Base-by-base conservation (phyloP, 2,329 filamentous ascomycete species). In the Fulvia fulva region DNA sequence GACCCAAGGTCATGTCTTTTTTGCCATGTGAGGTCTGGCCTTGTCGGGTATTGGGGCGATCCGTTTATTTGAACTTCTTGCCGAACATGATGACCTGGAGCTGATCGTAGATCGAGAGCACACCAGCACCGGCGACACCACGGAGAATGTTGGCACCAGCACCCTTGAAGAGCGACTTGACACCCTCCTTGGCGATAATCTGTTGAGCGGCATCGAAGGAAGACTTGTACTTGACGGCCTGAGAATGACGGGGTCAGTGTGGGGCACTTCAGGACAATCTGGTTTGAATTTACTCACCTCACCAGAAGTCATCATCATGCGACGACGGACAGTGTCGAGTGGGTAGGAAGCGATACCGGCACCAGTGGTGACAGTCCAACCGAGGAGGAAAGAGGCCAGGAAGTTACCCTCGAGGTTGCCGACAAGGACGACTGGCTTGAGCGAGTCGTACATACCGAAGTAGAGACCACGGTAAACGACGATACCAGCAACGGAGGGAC, bases 381-480 rank as follows among this genome's bases (percentile, higher is more conserved):
- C 94, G 81, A 99, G 94, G 77, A 86, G 76, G 91, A 99, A 99
- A 71, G 94, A 99, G 80, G 94, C 94, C 76, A 99, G 84, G 92
- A 99, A 99, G 90, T 93, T 97, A 84, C 92, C 92, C 83, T 91
- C 87, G 74, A 99, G 91, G 79, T 78, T 66, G 78, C 94, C 94
- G 78, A 89, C 86, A 70, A 99, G 91, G 81, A 97, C 80, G 76
- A 97, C 90, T 73, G 94, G 94, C 91, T 99, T 99, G 87, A 99
- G 88, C 73, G 94, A 99, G 85, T 99, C 94, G 91, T 99, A 99
- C 89, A 99, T 89, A 79, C 94, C 94, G 89, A 99, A 99, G 92
- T 99, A 99, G 75, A 99, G 91, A 97, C 94, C 94, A 91, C 94
- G 94, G 91, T 99, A 99, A 83, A 99, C 94, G 75, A 99, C 81